These are phyloP conservation scores for Hygrophorus pudorinus DNA, from an alignment of 768 basidiomycete genomes.

Conservation along the genomic window DNA sequence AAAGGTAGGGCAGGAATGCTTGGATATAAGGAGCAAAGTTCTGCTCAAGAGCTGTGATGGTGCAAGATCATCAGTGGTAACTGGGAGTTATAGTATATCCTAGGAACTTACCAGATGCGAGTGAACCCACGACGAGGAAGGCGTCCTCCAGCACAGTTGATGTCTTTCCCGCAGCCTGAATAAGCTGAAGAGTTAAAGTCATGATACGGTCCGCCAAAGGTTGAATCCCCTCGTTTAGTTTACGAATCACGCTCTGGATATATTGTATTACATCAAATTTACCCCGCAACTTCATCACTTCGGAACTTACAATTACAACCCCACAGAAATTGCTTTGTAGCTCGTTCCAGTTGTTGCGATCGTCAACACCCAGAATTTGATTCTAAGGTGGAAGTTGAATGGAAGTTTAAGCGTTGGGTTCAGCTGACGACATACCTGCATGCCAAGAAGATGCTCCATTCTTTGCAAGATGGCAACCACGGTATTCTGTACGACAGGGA, in stretches of 20 bases:
- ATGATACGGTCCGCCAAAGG: slow-evolving; percentile 92
- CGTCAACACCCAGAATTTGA: slow-evolving; percentile 91
- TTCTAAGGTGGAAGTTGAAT: slow-evolving; percentile 35
- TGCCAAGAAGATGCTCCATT: slow-evolving; percentile 78
- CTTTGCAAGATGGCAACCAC: slow-evolving; percentile 74
- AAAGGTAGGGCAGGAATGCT: slow-evolving; percentile 79
- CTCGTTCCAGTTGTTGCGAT: slow-evolving; percentile 98
- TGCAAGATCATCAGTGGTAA: slow-evolving; percentile 5
- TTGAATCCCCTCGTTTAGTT: slow-evolving; percentile 72
- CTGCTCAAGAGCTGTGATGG: slow-evolving; percentile 53
- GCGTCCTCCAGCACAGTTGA: slow-evolving; percentile 95
- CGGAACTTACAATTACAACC: slow-evolving; percentile 64
- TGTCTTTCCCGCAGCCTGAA: slow-evolving; percentile 81
- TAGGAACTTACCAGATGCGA: slow-evolving; percentile 54
- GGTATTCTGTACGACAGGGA: slow-evolving; percentile 75
- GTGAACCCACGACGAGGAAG: slow-evolving; percentile 85
- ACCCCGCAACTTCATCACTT: background rate
- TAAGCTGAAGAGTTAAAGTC: slow-evolving; percentile 80
- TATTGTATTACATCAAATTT: background rate
- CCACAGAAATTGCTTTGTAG: slow-evolving; percentile 92
- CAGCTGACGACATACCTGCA: slow-evolving; percentile 52
- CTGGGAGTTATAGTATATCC: background rate
- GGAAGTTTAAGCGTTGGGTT: background rate
- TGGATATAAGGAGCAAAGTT: slow-evolving; percentile 76
- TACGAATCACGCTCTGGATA: slow-evolving; percentile 70